These are phyloP conservation scores for Trichophyton benhamiae DNA, from an alignment of 2,329 filamentous ascomycete species.

Conservation along the genomic window DNA sequence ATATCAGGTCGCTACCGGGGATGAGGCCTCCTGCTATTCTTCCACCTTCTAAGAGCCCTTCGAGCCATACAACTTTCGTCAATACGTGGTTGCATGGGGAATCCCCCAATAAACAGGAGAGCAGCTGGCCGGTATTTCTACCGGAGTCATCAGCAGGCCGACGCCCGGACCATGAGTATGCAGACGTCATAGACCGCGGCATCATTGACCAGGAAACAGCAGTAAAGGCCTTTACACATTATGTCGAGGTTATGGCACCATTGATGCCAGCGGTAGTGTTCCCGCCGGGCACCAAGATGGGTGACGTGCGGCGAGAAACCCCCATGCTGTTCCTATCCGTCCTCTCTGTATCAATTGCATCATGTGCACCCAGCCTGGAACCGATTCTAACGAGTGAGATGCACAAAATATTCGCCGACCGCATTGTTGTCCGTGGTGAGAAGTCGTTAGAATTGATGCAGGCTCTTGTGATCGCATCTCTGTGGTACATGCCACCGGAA, in stretches of 20 bases:
- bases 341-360: slow-evolving; percentile 42
- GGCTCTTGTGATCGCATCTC: slow-evolving; percentile 58
- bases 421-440: slow-evolving; percentile 60
- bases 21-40: slow-evolving; percentile 9
- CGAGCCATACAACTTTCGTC: background rate
- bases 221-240: slow-evolving; percentile 45
- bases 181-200: slow-evolving; percentile 38
- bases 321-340: slow-evolving; percentile 49
- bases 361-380: slow-evolving; percentile 45
- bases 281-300: slow-evolving; percentile 41
- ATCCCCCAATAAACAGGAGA: background rate
- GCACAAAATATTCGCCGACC: slow-evolving; percentile 61
- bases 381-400: slow-evolving; percentile 54
- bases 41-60: slow-evolving; percentile 4
- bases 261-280: slow-evolving; percentile 49
- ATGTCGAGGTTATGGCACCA: slow-evolving; percentile 41
- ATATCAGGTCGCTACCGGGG: slow-evolving; percentile 15
- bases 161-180: slow-evolving; percentile 21
- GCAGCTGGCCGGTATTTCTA: slow-evolving; percentile 15
- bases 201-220: slow-evolving; percentile 43
- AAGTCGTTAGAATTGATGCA: slow-evolving; percentile 78
- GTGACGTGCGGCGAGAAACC: slow-evolving; percentile 44
- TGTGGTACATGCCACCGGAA: slow-evolving; percentile 78
- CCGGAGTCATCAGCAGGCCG: slow-evolving; percentile 10
- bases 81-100: slow-evolving; percentile 7